Evolutionary conservation across 225 moss, liverwort and hornwort species (phyloP).

Genomic region (Takakia lepidozioides): DNA sequence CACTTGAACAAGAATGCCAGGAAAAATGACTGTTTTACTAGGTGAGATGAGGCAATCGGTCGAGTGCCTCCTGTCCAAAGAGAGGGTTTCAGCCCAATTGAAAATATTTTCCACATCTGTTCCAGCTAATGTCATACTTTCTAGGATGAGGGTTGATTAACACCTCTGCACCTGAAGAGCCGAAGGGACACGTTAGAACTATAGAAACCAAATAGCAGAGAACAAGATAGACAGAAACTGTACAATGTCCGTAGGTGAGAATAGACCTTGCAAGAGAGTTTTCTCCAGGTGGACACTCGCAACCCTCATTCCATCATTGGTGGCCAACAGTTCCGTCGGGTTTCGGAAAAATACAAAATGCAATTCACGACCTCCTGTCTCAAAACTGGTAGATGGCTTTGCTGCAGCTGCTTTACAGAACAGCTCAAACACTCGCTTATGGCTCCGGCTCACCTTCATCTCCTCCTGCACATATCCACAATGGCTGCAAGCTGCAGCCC

Average conservation of each 20-base stretch:
- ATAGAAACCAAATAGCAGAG: too few species aligned
- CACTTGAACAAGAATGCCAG: too few species aligned
- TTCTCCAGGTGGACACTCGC: slow-evolving; percentile 76
- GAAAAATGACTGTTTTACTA: too few species aligned
- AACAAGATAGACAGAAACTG: too few species aligned
- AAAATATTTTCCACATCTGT: too few species aligned
- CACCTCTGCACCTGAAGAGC: too few species aligned
- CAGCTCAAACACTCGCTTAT: slow-evolving; percentile 86
- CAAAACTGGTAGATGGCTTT: slow-evolving; percentile 14
- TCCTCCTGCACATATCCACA: slow-evolving; percentile 66
- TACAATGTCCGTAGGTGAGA: neutral
- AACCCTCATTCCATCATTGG: slow-evolving; percentile 38
- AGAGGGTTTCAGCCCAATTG: too few species aligned
- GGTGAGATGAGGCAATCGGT: too few species aligned
- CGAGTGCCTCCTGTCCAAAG: too few species aligned
- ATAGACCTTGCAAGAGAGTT: slow-evolving; percentile 64
- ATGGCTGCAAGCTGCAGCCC: slow-evolving; percentile 73
- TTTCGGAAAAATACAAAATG: slow-evolving; percentile 76
- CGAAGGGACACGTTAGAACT: too few species aligned
- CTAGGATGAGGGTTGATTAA: too few species aligned
- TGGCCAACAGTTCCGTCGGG: slow-evolving; percentile 49
- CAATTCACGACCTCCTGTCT: slow-evolving; percentile 33
- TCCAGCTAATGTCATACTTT: too few species aligned
- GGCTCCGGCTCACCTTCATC: slow-evolving; percentile 77
- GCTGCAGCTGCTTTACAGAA: slow-evolving; percentile 67